Base-by-base conservation (phyloP, 2,329 filamentous ascomycete species). In the Fusarium coffeatum region DNA sequence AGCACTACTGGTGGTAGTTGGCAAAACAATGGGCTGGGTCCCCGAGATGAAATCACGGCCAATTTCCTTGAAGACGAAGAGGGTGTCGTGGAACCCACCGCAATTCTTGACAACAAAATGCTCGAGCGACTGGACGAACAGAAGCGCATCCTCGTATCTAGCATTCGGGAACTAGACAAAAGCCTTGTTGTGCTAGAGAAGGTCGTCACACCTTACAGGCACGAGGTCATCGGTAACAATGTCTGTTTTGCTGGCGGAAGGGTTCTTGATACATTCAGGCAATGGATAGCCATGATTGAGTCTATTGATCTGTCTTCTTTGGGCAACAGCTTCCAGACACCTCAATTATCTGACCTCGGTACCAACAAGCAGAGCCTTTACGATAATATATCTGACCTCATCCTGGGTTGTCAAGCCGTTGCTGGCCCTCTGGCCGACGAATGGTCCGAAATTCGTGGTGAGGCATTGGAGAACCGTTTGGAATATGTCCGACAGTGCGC, bases 341-440 rank as follows among this genome's bases (percentile, higher is more conserved):
- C 94, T 1, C 93, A 97, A 73, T 83, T 98, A 32, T 87, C 90
- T 49, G 96, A 98, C 73, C 98, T 98, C 78, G 91, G 90, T 75
- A 88, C 90, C 32, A 93, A 97, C 78, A 98, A 98, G 81, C 96
- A 99, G 79, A 92, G 92, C 73, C 85, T 97, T 20, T 98, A 98
- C 80, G 96, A 98, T 79, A 92, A 94, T 63, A 92, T 97, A 58
- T 94, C 94, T 11, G 96, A 98, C 78, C 87, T 99, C 28, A 83
- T 98, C 6, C 82, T 97, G 51, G 90, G 91, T 62, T 98, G 94
- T 76, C 96, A 99, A 80, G 90, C 92, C 25, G 92, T 98, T n/a
- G 93, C 94, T 8, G 93, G 93, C 11, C 96, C 96, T 8, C 81
- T 99, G 45, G 93, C 92, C 11, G 96, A 99, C 77, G 96, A 99